These are phyloP conservation scores for Aspergillus homomorphus DNA, from an alignment of 495 filamentous ascomycete species.

Conservation along the genomic window DNA sequence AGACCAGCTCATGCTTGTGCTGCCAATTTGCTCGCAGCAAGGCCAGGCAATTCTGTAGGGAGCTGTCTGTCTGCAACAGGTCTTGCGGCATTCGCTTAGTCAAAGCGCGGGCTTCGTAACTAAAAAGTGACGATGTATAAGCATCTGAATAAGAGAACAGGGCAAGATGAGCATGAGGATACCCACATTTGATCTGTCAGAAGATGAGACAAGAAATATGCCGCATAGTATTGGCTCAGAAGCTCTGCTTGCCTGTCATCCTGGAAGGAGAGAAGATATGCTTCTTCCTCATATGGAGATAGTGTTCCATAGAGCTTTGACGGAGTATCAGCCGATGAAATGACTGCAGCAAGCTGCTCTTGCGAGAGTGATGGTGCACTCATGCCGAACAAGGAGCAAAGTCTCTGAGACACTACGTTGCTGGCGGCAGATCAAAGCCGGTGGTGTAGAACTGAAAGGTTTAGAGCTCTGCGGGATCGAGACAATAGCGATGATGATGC, in stretches of 20 bases:
- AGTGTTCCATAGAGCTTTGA: constrained; percentile 43
- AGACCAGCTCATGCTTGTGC: constrained; percentile 41
- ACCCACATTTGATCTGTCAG: constrained; percentile 51
- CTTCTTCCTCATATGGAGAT: constrained; percentile 44
- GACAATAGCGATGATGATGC: constrained; percentile 1
- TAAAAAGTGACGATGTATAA: constrained; percentile 20
- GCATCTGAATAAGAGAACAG: not conserved
- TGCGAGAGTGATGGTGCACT: constrained; percentile 33
- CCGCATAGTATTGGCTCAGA: constrained; percentile 48
- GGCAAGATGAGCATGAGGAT: not conserved
- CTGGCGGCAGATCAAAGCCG: not conserved
- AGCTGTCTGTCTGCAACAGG: constrained; percentile 36
- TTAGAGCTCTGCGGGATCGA: not conserved
- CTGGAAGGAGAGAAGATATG: constrained; percentile 31
- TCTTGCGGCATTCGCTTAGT: constrained; percentile 45
- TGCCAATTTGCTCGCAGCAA: constrained; percentile 52
- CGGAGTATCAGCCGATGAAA: constrained; percentile 33
- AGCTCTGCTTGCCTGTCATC: constrained; percentile 26
- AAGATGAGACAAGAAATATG: constrained; percentile 51
- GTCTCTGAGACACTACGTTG: not conserved
- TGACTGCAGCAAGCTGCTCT: constrained; percentile 39
- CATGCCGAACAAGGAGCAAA: constrained; percentile 21
- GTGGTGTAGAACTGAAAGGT: not conserved
- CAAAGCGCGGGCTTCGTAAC: constrained; percentile 51
- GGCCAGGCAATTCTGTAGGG: constrained; percentile 43